Evolutionary conservation across 208 protist genomes (phyloP), one percentile per base, ranked within the genome.

Genomic region (Acanthamoeba sp.): DNA sequence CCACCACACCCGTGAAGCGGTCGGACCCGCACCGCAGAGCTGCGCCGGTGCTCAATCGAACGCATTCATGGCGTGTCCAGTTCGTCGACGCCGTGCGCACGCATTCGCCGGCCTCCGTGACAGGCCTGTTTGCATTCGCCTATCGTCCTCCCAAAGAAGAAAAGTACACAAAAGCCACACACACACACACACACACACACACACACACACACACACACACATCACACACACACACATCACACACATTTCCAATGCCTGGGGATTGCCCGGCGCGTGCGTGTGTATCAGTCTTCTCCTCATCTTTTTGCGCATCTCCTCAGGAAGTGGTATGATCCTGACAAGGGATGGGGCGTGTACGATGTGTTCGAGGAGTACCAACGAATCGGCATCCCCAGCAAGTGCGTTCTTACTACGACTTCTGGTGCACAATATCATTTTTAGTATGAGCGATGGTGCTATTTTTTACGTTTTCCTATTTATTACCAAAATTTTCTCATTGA

Each of bases 61-160:
- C 12, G 45, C 45, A 20, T 22, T 57, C 12, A 59, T 59, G 6
- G 0, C 45, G 4, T 48, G 12, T 55, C 3, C 20, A 89, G 80
- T 89, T 89, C 40, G 52, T 89, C 32, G 80, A 89, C 24, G 80
- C 80, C 27, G 52, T 89, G 29, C 42, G 80, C 22, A 89, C 52
- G 5, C 80, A 89, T 18, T 10, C 80, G 32, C 80, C 80, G 16
- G 80, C 80, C 32, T 89, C 80, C 0, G 52, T 89, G 32, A 89
- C 42, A 14, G 80, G 45, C 0, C 42, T 89, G 6, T 89, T 89
- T 40, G 80, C 80, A 3, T 89, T 89, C 32, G 80, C 80, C 36
- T 89, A 89, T 64, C 42, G 52, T 4, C 80, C 80, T 5, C 80
- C 80, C 29, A 64, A 89, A 24, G 52, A 89, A 14, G 80, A 89